These are phyloP conservation scores for Limtongia smithiae DNA, from an alignment of 805 yeast genomes.

Conservation along the genomic window DNA sequence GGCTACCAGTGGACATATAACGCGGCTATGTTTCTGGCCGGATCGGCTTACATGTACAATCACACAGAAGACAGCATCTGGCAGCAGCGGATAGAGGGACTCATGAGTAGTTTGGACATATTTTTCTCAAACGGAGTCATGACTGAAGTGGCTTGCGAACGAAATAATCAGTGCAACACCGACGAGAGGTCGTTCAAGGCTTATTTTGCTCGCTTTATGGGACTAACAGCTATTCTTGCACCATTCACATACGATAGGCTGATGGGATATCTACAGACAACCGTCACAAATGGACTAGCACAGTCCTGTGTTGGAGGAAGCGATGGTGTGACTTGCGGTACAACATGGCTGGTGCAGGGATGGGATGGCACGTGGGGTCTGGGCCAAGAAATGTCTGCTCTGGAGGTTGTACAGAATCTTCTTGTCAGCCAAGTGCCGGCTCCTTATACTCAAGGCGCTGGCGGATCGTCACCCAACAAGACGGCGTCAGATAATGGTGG, in stretches of 20 bases:
- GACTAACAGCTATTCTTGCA: constrained; percentile 65
- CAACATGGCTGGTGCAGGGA: constrained; percentile 62
- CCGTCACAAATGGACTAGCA: constrained; percentile 71
- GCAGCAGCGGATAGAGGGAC: constrained; percentile 56
- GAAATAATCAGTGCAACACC: constrained; percentile 58
- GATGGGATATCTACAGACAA: constrained; percentile 39
- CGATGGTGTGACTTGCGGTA: constrained; percentile 87
- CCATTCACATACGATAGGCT: constrained; percentile 46
- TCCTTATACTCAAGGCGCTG: constrained; percentile 41
- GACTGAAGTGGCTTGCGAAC: constrained; percentile 85
- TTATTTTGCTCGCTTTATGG: constrained; percentile 69
- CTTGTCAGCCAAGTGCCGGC: constrained; percentile 35
- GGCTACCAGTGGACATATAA: constrained; percentile 80
- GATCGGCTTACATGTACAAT: constrained; percentile 77
- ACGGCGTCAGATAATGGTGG: neutral
- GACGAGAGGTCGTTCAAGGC: constrained; percentile 95
- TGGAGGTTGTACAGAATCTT: constrained; percentile 54
- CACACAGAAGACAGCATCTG: constrained; percentile 63
- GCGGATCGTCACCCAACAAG: constrained; percentile 44
- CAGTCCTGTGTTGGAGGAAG: constrained; percentile 79
- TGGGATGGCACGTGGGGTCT: constrained; percentile 78
- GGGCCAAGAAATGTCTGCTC: constrained; percentile 87
- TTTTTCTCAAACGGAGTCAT: constrained; percentile 52
- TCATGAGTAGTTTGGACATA: constrained; percentile 53
- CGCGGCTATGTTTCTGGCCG: constrained; percentile 73